Evolutionary conservation across 2,329 filamentous ascomycete species (phyloP), one percentile per base, ranked within the genome.

Genomic region (Hypomyces rosellus): DNA sequence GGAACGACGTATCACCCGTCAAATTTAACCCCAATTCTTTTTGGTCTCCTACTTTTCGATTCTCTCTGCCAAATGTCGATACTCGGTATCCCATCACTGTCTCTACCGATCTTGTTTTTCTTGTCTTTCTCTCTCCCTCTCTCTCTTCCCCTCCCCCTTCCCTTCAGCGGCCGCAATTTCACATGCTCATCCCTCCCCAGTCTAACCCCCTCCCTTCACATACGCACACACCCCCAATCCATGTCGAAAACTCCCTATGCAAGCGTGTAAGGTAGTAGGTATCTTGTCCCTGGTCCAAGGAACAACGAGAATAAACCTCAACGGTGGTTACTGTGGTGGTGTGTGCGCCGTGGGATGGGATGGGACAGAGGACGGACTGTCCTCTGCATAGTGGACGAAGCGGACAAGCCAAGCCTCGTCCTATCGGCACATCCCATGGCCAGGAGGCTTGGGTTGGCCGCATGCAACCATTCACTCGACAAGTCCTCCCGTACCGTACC

Each of bases 121-220:
- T n/a, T n/a, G 7, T 22, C 22, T 42, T 20, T 20, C 13, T 16
- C 15, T 20, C 5, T 20, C 20, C 6, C 15, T 9, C 15, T 40
- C 38, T 18, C 15, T 40, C 38, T 20, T 40, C 4, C n/a, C 38
- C 15, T 16, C 38, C 38, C 15, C n/a, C 38, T 40, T 30, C 9
- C 25, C 25, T 8, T 30, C 25, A 38, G 36, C 39, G 39, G 48
- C 45, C 34, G 37, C 34, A 49, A 54, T 54, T 46, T 47, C 42
- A 5, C 42, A 18, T 9, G 6, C 13, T 34, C 12, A 13, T 15
- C 11, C 15, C 20, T 4, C 22, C 22, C 25, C 25, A 30, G 25
- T 30, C 25, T 11, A 30, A 30, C 25, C 9, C 8, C 25, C 2
- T 30, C 25, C 25, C 9, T 11, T 30, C 4, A 8, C 41, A 43